Conservation (phyloP, 1,284 basidiomycete genomes). For the Gymnopus androsaceus region DNA sequence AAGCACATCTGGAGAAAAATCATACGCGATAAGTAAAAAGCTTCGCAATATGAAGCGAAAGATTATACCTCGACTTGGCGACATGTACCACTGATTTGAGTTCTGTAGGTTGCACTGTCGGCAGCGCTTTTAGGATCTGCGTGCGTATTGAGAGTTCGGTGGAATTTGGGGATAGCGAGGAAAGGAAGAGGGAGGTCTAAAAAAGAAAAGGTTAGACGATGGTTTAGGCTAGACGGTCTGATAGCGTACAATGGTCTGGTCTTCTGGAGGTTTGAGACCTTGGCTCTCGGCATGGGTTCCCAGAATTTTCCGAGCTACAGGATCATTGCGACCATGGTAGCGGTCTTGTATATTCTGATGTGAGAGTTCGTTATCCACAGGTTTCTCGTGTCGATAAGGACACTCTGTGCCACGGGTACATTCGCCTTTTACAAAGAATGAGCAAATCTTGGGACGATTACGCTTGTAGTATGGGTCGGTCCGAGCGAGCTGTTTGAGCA, state of each 20-base stretch:
- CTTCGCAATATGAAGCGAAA: conserved; percentile 22
- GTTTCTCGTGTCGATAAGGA: conserved; percentile 93
- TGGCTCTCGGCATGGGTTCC: conserved; percentile 70
- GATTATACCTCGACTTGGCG: conserved; percentile 65
- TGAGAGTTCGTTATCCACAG: conserved; percentile 78
- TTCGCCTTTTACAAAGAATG: conserved; percentile 94
- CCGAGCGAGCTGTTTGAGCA: conserved; percentile 91
- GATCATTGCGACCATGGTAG: conserved; percentile 89
- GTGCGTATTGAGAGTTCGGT: conserved; percentile 83
- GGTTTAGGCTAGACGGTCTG: not conserved
- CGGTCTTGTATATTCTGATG: conserved; percentile 92
- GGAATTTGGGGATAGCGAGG: conserved; percentile 74
- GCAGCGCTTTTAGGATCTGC: conserved; percentile 70
- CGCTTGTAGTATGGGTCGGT: conserved; percentile 97
- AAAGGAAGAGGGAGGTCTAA: conserved; percentile 90
- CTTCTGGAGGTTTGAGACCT: conserved; percentile 89
- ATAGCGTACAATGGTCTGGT: conserved; percentile 75
- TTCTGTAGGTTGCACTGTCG: conserved; percentile 65
- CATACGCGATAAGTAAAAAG: conserved; percentile 17
- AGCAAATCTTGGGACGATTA: conserved; percentile 92
- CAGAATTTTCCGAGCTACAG: conserved; percentile 89
- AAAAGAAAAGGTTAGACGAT: conserved; percentile 11
- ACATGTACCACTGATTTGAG: conserved; percentile 88
- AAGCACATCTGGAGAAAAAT: conserved; percentile 74
- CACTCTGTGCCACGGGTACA: conserved; percentile 92